These are phyloP conservation scores for Albizia julibrissin DNA, from an alignment of 306 rosid genomes.

Conservation along the genomic window DNA sequence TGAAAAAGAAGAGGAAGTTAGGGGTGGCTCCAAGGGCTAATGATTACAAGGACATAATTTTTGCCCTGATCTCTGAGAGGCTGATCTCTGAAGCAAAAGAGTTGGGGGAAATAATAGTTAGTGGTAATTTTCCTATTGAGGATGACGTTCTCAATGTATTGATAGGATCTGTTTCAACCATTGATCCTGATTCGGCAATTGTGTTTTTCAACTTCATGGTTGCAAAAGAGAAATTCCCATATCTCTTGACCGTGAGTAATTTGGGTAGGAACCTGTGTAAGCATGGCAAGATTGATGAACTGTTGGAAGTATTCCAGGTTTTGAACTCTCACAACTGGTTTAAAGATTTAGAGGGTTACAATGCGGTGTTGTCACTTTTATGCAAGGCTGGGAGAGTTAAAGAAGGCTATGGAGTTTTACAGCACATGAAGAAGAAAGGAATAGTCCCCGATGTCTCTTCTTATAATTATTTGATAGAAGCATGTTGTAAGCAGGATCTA, in stretches of 20 bases:
- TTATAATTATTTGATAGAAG: constrained; percentile 81
- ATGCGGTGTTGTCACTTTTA: constrained; percentile 67
- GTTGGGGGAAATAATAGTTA: constrained; percentile 69
- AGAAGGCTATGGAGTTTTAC: constrained; percentile 79
- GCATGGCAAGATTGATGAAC: constrained; percentile 59
- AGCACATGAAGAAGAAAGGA: constrained; percentile 82
- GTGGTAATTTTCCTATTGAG: constrained; percentile 70
- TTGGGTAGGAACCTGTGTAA: constrained; percentile 68
- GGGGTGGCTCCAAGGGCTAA: constrained; percentile 83
- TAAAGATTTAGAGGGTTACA: constrained; percentile 69
- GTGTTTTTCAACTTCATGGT: constrained; percentile 67
- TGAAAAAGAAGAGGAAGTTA: constrained; percentile 90
- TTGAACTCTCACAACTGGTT: constrained; percentile 55
- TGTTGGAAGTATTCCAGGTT: constrained; percentile 59
- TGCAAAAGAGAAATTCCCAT: constrained; percentile 69
- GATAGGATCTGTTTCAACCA: constrained; percentile 66
- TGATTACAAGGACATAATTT: constrained; percentile 69
- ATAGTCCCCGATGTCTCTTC: constrained; percentile 55
- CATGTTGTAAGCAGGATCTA: constrained; percentile 82
- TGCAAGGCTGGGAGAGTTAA: constrained; percentile 77
- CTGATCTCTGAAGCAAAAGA: constrained; percentile 65
- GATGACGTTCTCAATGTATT: constrained; percentile 77
- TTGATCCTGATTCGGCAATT: constrained; percentile 62
- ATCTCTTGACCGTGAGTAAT: constrained; percentile 58
- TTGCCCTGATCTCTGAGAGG: constrained; percentile 58